Conservation (phyloP, 148 eudicot genomes). For the Rheum nobile region DNA sequence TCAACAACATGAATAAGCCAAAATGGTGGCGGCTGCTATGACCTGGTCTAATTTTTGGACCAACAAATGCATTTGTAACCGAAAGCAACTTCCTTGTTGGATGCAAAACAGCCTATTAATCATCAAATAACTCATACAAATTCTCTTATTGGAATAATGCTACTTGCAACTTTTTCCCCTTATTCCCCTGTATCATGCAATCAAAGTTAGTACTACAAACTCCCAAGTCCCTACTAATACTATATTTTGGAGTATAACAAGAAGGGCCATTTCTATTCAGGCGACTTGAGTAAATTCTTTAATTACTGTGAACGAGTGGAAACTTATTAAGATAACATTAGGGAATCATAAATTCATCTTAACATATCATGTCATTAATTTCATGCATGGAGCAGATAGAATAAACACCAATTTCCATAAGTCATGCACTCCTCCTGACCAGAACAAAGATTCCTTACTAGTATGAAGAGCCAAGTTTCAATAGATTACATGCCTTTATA, state of each 20-base stretch:
- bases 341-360: neutral
- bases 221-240: neutral
- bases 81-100: neutral
- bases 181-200: neutral
- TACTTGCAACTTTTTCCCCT: neutral
- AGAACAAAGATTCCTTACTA: neutral
- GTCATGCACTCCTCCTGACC: neutral
- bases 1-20: neutral
- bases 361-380: neutral
- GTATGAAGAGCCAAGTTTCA: neutral
- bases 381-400: neutral
- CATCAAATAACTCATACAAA: neutral
- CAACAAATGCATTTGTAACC: neutral
- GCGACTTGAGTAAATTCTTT: neutral
- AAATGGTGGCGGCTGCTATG: constrained; percentile 1
- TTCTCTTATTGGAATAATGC: neutral
- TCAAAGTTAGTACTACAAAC: neutral
- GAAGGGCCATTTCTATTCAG: neutral
- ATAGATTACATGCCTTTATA: neutral
- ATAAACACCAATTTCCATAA: neutral
- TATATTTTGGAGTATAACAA: neutral
- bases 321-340: neutral
- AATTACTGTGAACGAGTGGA: neutral
- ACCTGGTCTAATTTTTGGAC: neutral
- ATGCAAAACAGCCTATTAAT: neutral